phyloP scores from a whole-genome alignment of 31 red algal genomes.

The Odonthalia washingtoniensis region DNA sequence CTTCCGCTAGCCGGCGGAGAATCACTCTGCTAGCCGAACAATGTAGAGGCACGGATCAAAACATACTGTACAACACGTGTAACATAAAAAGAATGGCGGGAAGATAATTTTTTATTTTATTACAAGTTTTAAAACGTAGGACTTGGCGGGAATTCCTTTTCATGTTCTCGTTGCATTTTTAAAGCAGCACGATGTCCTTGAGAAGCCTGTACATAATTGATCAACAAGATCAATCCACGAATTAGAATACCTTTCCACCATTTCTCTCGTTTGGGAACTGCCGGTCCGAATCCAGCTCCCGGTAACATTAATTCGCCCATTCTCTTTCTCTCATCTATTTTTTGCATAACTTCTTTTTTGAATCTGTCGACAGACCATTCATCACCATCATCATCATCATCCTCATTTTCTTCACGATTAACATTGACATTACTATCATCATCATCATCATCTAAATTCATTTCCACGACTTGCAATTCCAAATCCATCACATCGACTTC shows the following conservation, averaged over 20 bases:
- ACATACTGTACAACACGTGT: too few relatives aligned
- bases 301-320: constrained; percentile 80
- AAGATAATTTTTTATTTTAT: too few relatives aligned
- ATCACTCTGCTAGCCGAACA: too few relatives aligned
- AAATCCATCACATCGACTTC: background rate
- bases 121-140: constrained; percentile 63
- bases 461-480: constrained; percentile 3
- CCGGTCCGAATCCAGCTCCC: constrained; percentile 46
- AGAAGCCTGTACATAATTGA: constrained; percentile 96
- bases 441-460: background rate
- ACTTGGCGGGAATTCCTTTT: constrained; percentile 69
- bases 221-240: constrained; percentile 73
- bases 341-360: constrained; percentile 47
- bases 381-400: constrained; percentile 41
- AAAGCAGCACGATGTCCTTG: constrained; percentile 70
- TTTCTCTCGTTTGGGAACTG: constrained; percentile 54
- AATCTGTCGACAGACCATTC: constrained; percentile 80
- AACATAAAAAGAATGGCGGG: too few relatives aligned
- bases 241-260: constrained; percentile 96
- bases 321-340: constrained; percentile 73
- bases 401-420: too few relatives aligned
- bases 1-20: too few relatives aligned
- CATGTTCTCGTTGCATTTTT: constrained; percentile 60
- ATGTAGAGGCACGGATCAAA: too few relatives aligned
- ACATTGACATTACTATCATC: background rate